A percentile compares a stretch with the other conserved stretches of the same genome.
Conservation (phyloP, 805 yeast species). For the Saccharomycopsis amapae region DNA sequence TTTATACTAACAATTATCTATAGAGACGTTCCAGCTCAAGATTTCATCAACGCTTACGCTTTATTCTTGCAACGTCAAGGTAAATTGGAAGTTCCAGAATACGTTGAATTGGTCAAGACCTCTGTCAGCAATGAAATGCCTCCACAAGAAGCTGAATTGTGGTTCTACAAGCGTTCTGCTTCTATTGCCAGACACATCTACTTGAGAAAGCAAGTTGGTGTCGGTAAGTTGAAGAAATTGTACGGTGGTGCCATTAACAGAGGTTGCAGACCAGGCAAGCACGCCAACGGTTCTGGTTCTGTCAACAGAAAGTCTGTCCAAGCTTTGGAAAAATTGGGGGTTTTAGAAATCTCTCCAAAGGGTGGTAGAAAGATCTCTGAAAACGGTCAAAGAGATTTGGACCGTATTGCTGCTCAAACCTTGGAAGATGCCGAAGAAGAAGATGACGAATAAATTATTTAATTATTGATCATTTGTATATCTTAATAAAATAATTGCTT, state of each 20-base stretch:
- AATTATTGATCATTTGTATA: not conserved
- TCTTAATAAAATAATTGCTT: not conserved
- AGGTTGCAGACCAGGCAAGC: slow-evolving; percentile 98
- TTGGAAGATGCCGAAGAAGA: slow-evolving; percentile 80
- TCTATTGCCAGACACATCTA: slow-evolving; percentile 99
- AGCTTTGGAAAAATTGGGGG: slow-evolving; percentile 97
- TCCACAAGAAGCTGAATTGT: slow-evolving; percentile 98
- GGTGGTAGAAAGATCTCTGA: slow-evolving; percentile 99
- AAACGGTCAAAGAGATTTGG: slow-evolving; percentile 99
- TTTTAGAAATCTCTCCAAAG: slow-evolving; percentile 90
- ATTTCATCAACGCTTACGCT: slow-evolving; percentile 98
- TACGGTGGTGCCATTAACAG: slow-evolving; percentile 99
- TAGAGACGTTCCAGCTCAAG: slow-evolving; percentile 99
- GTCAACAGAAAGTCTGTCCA: slow-evolving; percentile 98
- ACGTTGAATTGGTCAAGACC: slow-evolving; percentile 99
- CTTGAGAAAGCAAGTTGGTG: slow-evolving; percentile 99
- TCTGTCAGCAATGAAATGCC: slow-evolving; percentile 98
- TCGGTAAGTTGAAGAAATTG: slow-evolving; percentile 96
- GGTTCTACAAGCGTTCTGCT: slow-evolving; percentile 99
- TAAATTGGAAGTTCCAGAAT: slow-evolving; percentile 99
- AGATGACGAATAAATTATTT: slow-evolving; percentile 28
- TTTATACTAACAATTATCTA: slow-evolving; percentile 31
- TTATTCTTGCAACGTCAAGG: slow-evolving; percentile 99
- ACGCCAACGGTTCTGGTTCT: slow-evolving; percentile 98
- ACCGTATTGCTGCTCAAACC: slow-evolving; percentile 99